phyloP scores from a whole-genome alignment of 2,329 filamentous ascomycete species.

The Calonectria pseudoturangicola region DNA sequence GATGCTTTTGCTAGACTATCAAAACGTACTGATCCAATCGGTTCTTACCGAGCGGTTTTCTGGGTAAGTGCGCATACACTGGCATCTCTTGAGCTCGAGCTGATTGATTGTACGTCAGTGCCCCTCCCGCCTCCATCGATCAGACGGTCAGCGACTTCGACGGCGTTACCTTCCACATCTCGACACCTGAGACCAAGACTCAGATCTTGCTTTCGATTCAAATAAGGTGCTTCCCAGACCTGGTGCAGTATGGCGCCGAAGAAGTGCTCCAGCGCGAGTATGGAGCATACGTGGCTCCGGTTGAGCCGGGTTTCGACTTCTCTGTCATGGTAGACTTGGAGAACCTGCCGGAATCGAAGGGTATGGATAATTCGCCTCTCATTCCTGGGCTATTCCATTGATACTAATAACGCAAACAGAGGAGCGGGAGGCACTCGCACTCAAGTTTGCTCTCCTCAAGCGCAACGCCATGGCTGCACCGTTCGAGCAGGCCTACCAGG shows the following conservation, averaged over 20 bases:
- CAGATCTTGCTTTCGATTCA: slow-evolving; percentile 96
- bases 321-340: slow-evolving; percentile 93
- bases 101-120: slow-evolving; percentile 74
- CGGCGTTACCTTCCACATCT: slow-evolving; percentile 98
- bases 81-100: slow-evolving; percentile 51
- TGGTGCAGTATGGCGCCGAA: slow-evolving; percentile 94
- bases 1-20: slow-evolving; percentile 98
- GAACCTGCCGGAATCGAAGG: slow-evolving; percentile 86
- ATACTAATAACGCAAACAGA: slow-evolving; percentile 69
- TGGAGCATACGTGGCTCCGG: slow-evolving; percentile 89
- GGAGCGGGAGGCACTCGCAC: slow-evolving; percentile 88
- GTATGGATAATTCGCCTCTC: slow-evolving; percentile 62
- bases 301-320: slow-evolving; percentile 96
- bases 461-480: slow-evolving; percentile 99
- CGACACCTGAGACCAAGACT: slow-evolving; percentile 93
- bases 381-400: neutral
- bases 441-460: slow-evolving; percentile 92
- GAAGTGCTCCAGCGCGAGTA: slow-evolving; percentile 96
- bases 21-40: slow-evolving; percentile 98
- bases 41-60: slow-evolving; percentile 96
- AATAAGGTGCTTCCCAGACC: slow-evolving; percentile 95
- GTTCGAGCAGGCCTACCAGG: slow-evolving; percentile 97
- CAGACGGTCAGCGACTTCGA: slow-evolving; percentile 99
- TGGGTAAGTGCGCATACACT: slow-evolving; percentile 72
- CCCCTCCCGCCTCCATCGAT: slow-evolving; percentile 91